Conservation (phyloP, 257 asterid genomes). For the Rhazya stricta region DNA sequence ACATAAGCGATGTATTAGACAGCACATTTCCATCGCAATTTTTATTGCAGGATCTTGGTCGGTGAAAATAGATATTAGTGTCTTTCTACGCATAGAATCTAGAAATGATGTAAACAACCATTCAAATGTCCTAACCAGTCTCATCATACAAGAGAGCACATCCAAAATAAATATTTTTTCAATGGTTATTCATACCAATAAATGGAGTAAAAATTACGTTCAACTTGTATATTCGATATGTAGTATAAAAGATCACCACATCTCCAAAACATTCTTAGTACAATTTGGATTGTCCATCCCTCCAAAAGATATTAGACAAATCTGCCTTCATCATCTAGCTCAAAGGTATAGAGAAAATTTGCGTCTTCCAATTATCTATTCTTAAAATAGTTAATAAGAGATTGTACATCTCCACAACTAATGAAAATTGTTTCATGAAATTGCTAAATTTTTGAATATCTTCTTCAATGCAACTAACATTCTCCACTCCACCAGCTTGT, state of each 20-base stretch:
- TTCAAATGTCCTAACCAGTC: background rate
- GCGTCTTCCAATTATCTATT: background rate
- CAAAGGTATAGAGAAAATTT: background rate
- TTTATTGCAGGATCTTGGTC: constrained; percentile 14
- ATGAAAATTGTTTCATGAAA: background rate
- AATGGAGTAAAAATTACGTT: background rate
- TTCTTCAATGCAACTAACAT: background rate
- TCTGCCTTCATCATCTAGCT: constrained; percentile 7
- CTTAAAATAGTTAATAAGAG: background rate
- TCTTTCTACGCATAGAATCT: constrained; percentile 8
- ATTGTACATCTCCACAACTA: background rate
- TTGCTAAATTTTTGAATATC: background rate
- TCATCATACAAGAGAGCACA: background rate
- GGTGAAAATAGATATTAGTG: constrained; percentile 3
- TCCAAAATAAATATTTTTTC: constrained; percentile 2
- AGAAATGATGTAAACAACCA: constrained; percentile 13
- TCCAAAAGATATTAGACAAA: constrained; percentile 6
- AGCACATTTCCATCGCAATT: background rate
- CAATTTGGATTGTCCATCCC: background rate
- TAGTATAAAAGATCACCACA: constrained; percentile 15
- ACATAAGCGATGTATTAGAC: background rate
- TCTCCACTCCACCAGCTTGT: background rate
- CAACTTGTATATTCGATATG: constrained; percentile 9
- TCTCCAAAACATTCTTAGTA: constrained; percentile 14
- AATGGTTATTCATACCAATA: constrained; percentile 14